phyloP scores from a whole-genome alignment of 1,284 basidiomycete species.

The Marasmius tenuissimus region DNA sequence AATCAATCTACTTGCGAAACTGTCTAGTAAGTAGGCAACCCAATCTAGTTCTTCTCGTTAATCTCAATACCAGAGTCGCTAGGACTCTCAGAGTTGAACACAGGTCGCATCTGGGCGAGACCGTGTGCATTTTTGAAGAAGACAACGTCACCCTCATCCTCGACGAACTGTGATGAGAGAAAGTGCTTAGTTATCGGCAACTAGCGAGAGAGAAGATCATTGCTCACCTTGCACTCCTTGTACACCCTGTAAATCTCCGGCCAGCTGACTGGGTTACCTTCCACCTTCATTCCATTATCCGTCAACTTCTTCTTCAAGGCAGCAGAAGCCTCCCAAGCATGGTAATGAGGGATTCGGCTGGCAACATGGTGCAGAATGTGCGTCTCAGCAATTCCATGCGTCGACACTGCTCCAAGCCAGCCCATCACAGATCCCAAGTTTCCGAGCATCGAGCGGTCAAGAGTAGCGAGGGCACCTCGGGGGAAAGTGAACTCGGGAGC shows the following conservation, averaged over 20 bases:
- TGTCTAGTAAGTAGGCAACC: background rate
- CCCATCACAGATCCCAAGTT: slow-evolving; percentile 72
- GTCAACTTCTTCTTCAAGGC: slow-evolving; percentile 84
- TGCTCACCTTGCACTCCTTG: slow-evolving; percentile 68
- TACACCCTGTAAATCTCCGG: slow-evolving; percentile 75
- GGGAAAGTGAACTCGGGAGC: slow-evolving; percentile 90
- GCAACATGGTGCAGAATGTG: slow-evolving; percentile 90
- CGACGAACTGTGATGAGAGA: slow-evolving; percentile 68
- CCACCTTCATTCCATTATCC: slow-evolving; percentile 55
- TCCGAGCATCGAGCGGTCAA: slow-evolving; percentile 88
- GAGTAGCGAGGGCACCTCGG: slow-evolving; percentile 91
- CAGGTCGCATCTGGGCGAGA: slow-evolving; percentile 69
- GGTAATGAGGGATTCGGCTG: slow-evolving; percentile 93
- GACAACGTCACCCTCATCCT: slow-evolving; percentile 87
- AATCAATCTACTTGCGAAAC: background rate
- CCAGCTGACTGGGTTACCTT: slow-evolving; percentile 76
- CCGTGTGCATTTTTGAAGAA: slow-evolving; percentile 92
- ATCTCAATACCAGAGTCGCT: slow-evolving; percentile 90
- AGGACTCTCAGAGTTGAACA: slow-evolving; percentile 59
- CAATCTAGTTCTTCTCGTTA: slow-evolving; percentile 34
- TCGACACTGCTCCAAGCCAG: slow-evolving; percentile 79
- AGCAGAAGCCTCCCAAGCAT: slow-evolving; percentile 91
- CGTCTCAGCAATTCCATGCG: slow-evolving; percentile 91
- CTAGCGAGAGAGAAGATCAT: background rate
- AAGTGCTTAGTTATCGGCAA: slow-evolving; percentile 19